Conservation (phyloP, 2,329 filamentous ascomycete genomes). For the Knufia petricola region DNA sequence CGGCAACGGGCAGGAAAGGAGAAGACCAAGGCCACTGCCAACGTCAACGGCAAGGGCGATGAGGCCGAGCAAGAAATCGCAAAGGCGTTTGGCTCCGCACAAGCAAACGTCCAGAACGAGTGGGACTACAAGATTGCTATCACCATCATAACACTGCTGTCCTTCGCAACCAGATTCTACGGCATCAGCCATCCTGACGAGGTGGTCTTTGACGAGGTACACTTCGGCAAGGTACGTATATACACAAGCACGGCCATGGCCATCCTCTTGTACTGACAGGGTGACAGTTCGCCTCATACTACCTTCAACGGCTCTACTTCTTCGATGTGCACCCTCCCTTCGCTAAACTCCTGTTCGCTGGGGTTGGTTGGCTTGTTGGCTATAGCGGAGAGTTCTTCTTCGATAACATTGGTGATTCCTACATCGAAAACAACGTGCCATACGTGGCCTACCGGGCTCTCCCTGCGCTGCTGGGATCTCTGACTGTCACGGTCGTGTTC, state of each 20-base stretch:
- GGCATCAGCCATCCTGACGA: constrained; percentile 91
- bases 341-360: constrained; percentile 92
- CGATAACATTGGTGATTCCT: constrained; percentile 98
- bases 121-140: constrained; percentile 78
- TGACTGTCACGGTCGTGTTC: constrained; percentile 90
- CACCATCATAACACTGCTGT: constrained; percentile 65
- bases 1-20: constrained; percentile 21
- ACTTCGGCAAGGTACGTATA: constrained; percentile 85
- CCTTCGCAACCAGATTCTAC: constrained; percentile 89
- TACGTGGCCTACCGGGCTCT: constrained; percentile 93
- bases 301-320: constrained; percentile 95
- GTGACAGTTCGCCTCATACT: constrained; percentile 51
- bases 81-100: constrained; percentile 9
- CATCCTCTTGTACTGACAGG: neutral
- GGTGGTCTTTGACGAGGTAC: constrained; percentile 97
- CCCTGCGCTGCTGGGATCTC: constrained; percentile 79
- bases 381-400: constrained; percentile 97
- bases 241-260: neutral
- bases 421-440: constrained; percentile 91
- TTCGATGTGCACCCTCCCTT: constrained; percentile 99
- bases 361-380: constrained; percentile 94
- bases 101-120: constrained; percentile 46
- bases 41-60: constrained; percentile 17
- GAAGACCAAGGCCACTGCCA: constrained; percentile 18
- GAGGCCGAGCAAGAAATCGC: constrained; percentile 13